A percentile compares a stretch with the other conserved stretches of the same genome.
These are phyloP conservation scores for Aureobasidium musti DNA, from an alignment of 2,329 filamentous ascomycete genomes.

Conservation along the genomic window DNA sequence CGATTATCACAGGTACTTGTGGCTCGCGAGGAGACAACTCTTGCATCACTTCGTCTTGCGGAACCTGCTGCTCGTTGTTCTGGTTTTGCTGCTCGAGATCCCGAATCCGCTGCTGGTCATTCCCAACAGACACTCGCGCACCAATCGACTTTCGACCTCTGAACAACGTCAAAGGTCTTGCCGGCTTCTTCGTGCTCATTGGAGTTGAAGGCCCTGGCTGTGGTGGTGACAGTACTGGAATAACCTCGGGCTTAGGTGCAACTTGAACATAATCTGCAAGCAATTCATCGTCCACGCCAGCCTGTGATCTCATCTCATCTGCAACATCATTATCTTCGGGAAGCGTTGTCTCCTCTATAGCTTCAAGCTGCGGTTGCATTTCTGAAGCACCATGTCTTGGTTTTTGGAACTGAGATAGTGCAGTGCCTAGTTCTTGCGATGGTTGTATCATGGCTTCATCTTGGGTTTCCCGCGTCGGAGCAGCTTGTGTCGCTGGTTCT, in stretches of 20 bases:
- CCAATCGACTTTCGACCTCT: constrained; percentile 11
- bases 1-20: not conserved
- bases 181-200: constrained; percentile 8
- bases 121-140: not conserved
- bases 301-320: not conserved
- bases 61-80: not conserved
- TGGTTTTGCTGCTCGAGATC: not conserved
- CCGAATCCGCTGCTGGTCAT: not conserved
- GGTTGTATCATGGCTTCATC: not conserved
- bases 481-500: not conserved
- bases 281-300: constrained; percentile 17
- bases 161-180: constrained; percentile 17
- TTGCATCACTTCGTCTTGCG: constrained; percentile 1
- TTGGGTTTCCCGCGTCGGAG: not conserved
- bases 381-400: not conserved
- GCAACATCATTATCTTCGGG: constrained; percentile 30
- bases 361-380: constrained; percentile 4
- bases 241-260: not conserved
- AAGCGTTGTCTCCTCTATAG: not conserved
- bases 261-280: constrained; percentile 20
- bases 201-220: not conserved
- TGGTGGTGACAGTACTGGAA: not conserved
- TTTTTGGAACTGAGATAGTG: not conserved
- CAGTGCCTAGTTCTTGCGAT: constrained; percentile 24
- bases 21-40: not conserved